Evolutionary conservation across 2,329 filamentous ascomycete species (phyloP), one percentile per base, ranked within the genome.

Genomic region (Stemphylium lycopersici): DNA sequence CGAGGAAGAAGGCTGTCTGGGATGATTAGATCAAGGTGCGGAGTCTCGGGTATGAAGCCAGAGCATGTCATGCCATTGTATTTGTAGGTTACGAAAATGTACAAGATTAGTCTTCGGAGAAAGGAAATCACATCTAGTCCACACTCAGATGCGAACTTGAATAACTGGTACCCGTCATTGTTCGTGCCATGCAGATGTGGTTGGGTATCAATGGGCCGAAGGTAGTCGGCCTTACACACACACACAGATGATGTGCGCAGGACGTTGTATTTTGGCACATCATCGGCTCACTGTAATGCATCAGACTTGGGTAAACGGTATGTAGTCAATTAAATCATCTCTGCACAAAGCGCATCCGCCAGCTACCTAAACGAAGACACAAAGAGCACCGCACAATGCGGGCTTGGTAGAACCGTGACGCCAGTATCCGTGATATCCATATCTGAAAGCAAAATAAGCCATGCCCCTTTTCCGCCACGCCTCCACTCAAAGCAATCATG

Each of bases 1-100:
- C 82, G 74, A 88, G 89, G n/a, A 96, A 89, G 81, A 84, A 84
- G 56, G 87, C 90, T n/a, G 82, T 96, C 22, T 98, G 95, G 95
- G 88, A 95, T 55, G 90, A 80, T 62, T 86, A 61, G 58, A 5
- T 31, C 7, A 11, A 29, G 26, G 20, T 32, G 24, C 12, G 5
- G 8, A 0, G 6, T 8, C 18, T 47, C n/a, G 16, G 20, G 2
- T 29, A n/a, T 22, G 22, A 20, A 8, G 3, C 15, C 4, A 38
- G 8, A 4, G 29, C 4, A 18, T 43, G 26, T n/a, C 24, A 20
- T 36, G 20, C 13, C 20, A 46, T 26, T 53, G 40, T 48, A 52
- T 37, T 49, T 49, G 44, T 46, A 44, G 41, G 29, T 15, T 29
- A 24, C 26, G 40, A 38, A 42, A 24, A 47, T 51, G 43, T 48